Base-by-base conservation (phyloP, 2,329 filamentous ascomycete genomes). In the Xylaria sp. region DNA sequence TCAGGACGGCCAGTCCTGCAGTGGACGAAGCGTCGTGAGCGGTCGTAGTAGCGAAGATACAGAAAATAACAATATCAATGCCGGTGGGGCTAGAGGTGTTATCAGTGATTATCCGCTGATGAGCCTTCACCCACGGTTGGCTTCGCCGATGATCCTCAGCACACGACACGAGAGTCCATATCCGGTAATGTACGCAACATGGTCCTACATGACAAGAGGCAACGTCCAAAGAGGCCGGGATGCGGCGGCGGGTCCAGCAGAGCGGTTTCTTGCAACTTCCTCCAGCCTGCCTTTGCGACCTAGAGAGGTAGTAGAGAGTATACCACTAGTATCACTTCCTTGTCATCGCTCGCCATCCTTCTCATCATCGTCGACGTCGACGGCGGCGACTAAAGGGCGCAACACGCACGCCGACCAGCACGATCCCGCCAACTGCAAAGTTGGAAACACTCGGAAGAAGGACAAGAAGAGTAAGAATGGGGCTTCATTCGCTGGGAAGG, bases 141-240 rank as follows among this genome's bases (percentile, higher is more conserved):
- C 19, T 40, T 43, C 56, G 21, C 27, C 23, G 4, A n/a, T n/a
- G n/a, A n/a, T n/a, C n/a, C n/a, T n/a, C n/a, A n/a, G n/a, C n/a
- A n/a, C n/a, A n/a, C n/a, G n/a, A n/a, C n/a, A n/a, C n/a, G 40
- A 33, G 10, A 61, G 52, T 41, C 13, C 46, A 4, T 56, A 47
- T 9, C 25, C 47, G 4, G 40, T 52, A 17, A 21, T 47, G 25
- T 29, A n/a, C n/a, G n/a, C n/a, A n/a, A n/a, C 41, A 29, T 25
- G 15, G 8, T 17, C 23, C 29, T 8, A 9, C 31, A 11, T 0
- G 5, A 17, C 19, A 15, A 19, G 25, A 37, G 31, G 6, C 31
- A 9, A 35, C 11, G 27, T 7, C 2, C 17, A 17, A 19, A 27
- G 46, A 51, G 15, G 15, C 15, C 23, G 29, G 15, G n/a, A n/a